Percentiles rank a stretch among this genome's conserved stretches.
Evolutionary conservation across 2,329 filamentous ascomycete genomes (phyloP).

Genomic region (Neophaeococcomyces aloes): DNA sequence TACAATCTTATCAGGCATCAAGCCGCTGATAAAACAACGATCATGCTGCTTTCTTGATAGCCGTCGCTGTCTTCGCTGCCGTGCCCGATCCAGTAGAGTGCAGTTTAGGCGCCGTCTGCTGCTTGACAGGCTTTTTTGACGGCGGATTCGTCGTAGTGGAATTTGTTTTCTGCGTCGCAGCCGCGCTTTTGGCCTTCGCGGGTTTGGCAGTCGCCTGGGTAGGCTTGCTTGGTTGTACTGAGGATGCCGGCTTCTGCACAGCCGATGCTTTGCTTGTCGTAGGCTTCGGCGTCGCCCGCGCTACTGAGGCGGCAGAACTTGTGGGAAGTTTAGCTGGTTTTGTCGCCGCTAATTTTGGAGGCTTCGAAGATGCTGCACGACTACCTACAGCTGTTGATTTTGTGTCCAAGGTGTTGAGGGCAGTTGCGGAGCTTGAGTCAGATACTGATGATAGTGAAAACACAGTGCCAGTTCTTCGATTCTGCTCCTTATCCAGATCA

Average conservation of each 20-base stretch:
- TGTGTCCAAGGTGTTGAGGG: background rate
- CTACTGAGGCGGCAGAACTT: no score
- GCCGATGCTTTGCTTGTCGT: conserved; percentile 1
- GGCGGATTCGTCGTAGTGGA: background rate
- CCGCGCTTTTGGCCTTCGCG: background rate
- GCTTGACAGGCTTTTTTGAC: background rate
- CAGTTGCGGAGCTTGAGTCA: conserved; percentile 9
- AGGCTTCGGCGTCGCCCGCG: no score
- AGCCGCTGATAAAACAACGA: no score
- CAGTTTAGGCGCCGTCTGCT: no score
- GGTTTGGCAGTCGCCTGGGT: background rate
- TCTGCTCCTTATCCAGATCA: conserved; percentile 14
- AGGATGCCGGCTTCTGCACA: background rate
- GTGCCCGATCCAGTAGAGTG: no score
- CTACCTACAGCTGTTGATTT: conserved; percentile 12
- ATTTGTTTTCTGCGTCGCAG: background rate
- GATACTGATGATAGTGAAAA: conserved; percentile 15
- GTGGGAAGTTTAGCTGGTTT: conserved; percentile 3
- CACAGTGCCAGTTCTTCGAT: conserved; percentile 16
- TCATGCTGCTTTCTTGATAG: no score
- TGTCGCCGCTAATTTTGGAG: background rate
- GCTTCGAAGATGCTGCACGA: conserved; percentile 8
- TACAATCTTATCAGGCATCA: no score
- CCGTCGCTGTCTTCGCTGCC: no score
- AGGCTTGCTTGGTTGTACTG: conserved; percentile 3